Base-by-base conservation (phyloP, 495 filamentous ascomycete species). In the Cercophora newfieldiana region DNA sequence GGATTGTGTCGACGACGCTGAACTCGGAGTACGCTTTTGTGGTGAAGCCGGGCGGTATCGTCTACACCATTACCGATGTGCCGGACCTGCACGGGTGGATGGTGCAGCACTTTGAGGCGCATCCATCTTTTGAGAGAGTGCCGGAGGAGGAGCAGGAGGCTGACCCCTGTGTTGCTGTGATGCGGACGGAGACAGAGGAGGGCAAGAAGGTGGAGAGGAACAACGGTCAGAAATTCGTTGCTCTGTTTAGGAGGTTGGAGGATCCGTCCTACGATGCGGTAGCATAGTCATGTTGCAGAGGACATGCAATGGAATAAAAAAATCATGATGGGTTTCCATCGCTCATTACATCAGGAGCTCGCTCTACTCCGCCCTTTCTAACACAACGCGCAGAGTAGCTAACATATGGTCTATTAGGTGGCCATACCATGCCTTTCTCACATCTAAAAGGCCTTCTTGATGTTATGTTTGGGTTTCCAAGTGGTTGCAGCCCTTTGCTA, bases 1-100 rank as follows among this genome's bases (percentile, higher is more conserved):
- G 95, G 6, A 99, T 99, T 72, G 89, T 99, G 24, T 92, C 90
- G n/a, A 83, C 90, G 56, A 91, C 90, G 5, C 80, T 99, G 63
- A 91, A 90, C 70, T 90, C 91, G 0, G 95, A 99, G 77, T 99
- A 99, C 77, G 95, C 95, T 0, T 99, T 91, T 73, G 90, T 90
- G 8, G 70, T 99, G 66, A 81, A 83, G 56, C 93, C 93, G 0
- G 92, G 92, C 4, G 95, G 95, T 2, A 82, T 93, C 49, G 81
- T 96, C 48, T 99, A 97, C 71, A 97, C 94, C 25, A 97, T 99
- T 70, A 98, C 95, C 44, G 95, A 99, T 77, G 95, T 99, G 30
- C 90, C 96, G 76, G 93, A 97, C 71, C 83, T 98, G 71, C 91
- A 96, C 75, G 81, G 86, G 67, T 99, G 95, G 95, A 94, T 99